Evolutionary conservation across 2,329 filamentous ascomycete genomes (phyloP), one percentile per base, ranked within the genome.

Genomic region (Colletotrichum lindemuthianum): DNA sequence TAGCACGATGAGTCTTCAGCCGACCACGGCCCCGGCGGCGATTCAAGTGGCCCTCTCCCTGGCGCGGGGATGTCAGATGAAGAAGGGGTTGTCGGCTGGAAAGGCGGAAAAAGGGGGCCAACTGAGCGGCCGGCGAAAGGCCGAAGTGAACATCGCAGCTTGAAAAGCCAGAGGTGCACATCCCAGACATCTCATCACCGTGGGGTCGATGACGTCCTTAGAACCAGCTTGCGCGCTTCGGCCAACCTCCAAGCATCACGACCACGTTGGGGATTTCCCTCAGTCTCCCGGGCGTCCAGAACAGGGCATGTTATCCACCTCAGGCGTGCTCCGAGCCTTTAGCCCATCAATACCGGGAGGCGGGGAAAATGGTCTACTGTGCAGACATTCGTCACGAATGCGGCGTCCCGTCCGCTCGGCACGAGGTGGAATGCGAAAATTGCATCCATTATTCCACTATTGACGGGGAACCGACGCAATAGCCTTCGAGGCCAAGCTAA

Each of bases 41-140:
- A 40, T 50, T 64, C 41, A 39, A 50, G 47, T 44, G 45, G 52
- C 51, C 36, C 24, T 52, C 47, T 61, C 50, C 61, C 51, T 61
- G 61, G 51, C 58, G 61, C 61, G 61, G 61, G 61, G 61, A 60
- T 65, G 52, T 56, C 57, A 51, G 51, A 63, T 59, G 55, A 59
- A 60, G 40, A 63, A 51, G 58, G 57, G 45, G 33, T 36, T 54
- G 40, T 53, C 41, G 48, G 50, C 44, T 65, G 50, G 44, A 61
- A 47, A 52, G 58, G 32, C 15, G 36, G 48, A 48, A 52, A 52
- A 56, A 43, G 48, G 54, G 43, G 34, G 24, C 12, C 32, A 24
- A 24, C n/a, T 56, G 47, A 48, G 40, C 58, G 51, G 51, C 63
- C 63, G 52, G 63, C 48, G 41, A 65, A 65, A 52, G 58, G 52